phyloP scores from a whole-genome alignment of 2,329 filamentous ascomycete species.

The Aspergillus intermedius region DNA sequence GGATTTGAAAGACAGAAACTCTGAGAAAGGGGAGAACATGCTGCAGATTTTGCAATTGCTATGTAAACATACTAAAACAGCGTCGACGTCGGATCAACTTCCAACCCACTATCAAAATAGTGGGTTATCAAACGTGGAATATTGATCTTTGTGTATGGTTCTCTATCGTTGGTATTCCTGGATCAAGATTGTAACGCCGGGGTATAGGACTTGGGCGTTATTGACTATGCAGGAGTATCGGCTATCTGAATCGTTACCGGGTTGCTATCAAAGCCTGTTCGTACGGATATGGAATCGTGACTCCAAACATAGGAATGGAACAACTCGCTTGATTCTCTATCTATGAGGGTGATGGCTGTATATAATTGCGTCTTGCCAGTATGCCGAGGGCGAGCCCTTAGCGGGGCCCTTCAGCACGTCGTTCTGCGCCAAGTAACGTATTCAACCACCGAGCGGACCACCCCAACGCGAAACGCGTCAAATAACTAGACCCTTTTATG shows the following conservation, averaged over 20 bases:
- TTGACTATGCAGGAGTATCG: no score
- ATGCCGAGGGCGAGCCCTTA: no score
- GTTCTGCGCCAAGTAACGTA: no score
- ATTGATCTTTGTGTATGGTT: not conserved
- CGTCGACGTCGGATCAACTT: not conserved
- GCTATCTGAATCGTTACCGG: no score
- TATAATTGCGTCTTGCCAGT: no score
- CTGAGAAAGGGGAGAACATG: not conserved
- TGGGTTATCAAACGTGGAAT: not conserved
- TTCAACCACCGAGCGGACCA: no score
- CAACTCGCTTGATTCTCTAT: conserved; percentile 18
- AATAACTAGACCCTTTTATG: no score
- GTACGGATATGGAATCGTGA: not conserved
- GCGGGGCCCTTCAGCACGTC: no score
- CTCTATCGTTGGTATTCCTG: not conserved
- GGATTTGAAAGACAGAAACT: not conserved
- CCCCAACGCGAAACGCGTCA: no score
- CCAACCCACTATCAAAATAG: not conserved
- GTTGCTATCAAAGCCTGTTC: no score
- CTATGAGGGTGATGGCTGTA: no score
- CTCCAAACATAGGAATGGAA: conserved; percentile 1
- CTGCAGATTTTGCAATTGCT: not conserved
- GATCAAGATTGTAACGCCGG: not conserved
- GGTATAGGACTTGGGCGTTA: no score
- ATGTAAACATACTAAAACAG: not conserved